Evolutionary conservation across 495 filamentous ascomycete species (phyloP), one percentile per base, ranked within the genome.

Genomic region (Podospora fimiseda): DNA sequence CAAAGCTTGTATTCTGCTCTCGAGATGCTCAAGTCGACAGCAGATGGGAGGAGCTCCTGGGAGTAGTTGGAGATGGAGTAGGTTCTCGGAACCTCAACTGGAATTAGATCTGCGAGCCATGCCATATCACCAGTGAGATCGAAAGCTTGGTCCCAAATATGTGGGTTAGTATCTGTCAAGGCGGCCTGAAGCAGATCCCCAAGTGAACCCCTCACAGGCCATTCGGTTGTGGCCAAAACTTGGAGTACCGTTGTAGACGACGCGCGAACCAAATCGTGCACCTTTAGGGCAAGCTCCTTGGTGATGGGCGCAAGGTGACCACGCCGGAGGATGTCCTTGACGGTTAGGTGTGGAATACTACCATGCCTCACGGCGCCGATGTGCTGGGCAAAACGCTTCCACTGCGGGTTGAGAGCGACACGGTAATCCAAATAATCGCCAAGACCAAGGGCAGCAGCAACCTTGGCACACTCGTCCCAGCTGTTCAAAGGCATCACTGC

Each of bases 401-500:
- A 76, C 2, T 64, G 63, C n/a, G 53, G 46, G 27, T 57, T 62
- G 33, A 66, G 42, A 1, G 63, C 57, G 19, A 73, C 63, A 1
- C 52, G 52, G 33, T 56, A 60, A 11, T 76, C 71, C 14, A 76
- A 62, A 21, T 62, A 66, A 9, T 67, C 65, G 8, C 59, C 71
- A 15, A 75, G 60, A 0, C 72, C 73, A 16, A 77, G 60, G 1
- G 71, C 73, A 1, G 72, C 68, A 1, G 70, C 71, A 11, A 77
- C 69, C 49, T 77, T 77, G 33, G 70, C 69, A 24, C 71, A 70
- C 43, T 78, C 75, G 15, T 63, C 65, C 70, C 70, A 74, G 56
- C 62, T 69, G 48, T 78, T 77, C 8, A 76, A 60, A 0, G 74
- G 73, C 74, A 78, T 78, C 3, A 78, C 60, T 9, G 75, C 73